Evolutionary conservation across 148 eudicot species (phyloP).

Genomic region (Camellia sinensis): DNA sequence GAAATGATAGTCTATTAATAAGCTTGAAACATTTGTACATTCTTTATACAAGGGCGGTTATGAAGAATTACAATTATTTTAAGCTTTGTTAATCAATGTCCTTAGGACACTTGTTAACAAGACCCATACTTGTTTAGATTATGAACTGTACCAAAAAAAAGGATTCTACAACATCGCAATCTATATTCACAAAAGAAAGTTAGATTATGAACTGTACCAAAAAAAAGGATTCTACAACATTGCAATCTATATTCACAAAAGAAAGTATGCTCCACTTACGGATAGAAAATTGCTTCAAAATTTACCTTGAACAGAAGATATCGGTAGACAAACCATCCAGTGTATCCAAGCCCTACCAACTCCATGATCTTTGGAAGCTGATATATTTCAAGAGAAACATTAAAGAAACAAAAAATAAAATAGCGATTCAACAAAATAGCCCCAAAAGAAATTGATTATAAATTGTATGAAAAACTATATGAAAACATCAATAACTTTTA

Average conservation of each 20-base stretch:
- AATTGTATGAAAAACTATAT: not conserved
- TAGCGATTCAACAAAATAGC: not conserved
- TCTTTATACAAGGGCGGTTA: too few species aligned
- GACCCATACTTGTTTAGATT: not conserved
- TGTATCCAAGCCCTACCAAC: conserved; percentile 97
- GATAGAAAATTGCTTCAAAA: not conserved
- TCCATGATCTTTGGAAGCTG: conserved; percentile 99
- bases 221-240: conserved; percentile 1
- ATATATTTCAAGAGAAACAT: conserved; percentile 3
- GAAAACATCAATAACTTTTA: not conserved
- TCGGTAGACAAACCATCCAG: conserved; percentile 99
- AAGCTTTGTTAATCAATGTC: too few species aligned
- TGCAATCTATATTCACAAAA: not conserved
- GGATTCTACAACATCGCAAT: not conserved
- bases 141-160: not conserved
- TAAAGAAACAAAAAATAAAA: not conserved
- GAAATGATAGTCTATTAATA: not conserved
- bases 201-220: not conserved
- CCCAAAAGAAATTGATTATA: not conserved
- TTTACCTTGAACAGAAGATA: conserved; percentile 98
- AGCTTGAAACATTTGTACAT: too few species aligned
- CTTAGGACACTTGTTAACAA: too few species aligned
- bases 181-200: not conserved
- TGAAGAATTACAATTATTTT: too few species aligned
- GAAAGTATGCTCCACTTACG: not conserved